phyloP scores from a whole-genome alignment of 2,329 filamentous ascomycete species.

The Penicillium sp. region DNA sequence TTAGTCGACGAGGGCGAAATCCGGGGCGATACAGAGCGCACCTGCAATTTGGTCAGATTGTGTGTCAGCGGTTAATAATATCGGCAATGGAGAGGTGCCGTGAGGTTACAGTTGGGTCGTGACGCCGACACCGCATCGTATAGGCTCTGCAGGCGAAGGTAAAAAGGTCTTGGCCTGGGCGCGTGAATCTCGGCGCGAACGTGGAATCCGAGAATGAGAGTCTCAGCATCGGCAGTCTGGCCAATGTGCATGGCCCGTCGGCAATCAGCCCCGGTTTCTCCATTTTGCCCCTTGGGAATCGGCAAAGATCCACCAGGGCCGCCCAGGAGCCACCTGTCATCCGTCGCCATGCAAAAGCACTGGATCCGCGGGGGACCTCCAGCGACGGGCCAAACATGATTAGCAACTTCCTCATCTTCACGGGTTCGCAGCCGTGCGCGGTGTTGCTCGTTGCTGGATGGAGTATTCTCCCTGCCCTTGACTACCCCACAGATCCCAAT shows the following conservation, averaged over 20 bases:
- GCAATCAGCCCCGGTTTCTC: slow-evolving; percentile 14
- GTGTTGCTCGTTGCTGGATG: no score
- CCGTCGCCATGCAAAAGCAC: neutral
- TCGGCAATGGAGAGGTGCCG: slow-evolving; percentile 16
- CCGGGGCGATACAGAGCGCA: slow-evolving; percentile 3
- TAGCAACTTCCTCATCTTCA: slow-evolving; percentile 5
- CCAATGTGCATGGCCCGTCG: slow-evolving; percentile 23
- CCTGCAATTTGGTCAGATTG: slow-evolving; percentile 8
- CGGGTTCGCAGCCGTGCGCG: slow-evolving; percentile 5
- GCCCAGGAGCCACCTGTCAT: neutral
- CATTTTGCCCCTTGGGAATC: slow-evolving; percentile 7
- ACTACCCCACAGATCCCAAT: slow-evolving; percentile 27
- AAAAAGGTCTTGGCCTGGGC: neutral
- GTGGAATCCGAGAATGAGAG: slow-evolving; percentile 16
- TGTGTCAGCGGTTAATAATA: neutral
- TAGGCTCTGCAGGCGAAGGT: neutral
- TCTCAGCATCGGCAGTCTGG: slow-evolving; percentile 19
- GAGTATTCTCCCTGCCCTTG: neutral
- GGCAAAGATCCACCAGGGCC: slow-evolving; percentile 13
- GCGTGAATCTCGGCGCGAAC: slow-evolving; percentile 7
- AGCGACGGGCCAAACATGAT: slow-evolving; percentile 4
- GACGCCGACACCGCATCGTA: slow-evolving; percentile 10
- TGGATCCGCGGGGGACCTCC: neutral
- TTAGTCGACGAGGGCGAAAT: neutral
- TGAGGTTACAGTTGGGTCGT: neutral